phyloP scores from a whole-genome alignment of 192 early-diverging fungal species.

The Kickxella alabastrina region DNA sequence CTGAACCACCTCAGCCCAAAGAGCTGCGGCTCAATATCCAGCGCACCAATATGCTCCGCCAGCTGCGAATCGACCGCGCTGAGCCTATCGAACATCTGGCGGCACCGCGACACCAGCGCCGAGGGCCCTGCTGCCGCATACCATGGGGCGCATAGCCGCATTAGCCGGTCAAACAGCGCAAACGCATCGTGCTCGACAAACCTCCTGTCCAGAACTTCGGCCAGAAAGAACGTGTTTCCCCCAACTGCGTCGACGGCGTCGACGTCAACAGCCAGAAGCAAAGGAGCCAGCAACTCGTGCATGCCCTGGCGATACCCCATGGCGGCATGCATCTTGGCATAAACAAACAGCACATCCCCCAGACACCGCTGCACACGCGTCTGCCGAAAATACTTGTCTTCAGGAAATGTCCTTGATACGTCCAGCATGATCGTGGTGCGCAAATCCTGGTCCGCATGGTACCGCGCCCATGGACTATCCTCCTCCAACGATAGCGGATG shows the following conservation, averaged over 20 bases:
- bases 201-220: constrained; percentile 53
- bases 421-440: constrained; percentile 82
- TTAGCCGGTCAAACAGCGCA: constrained; percentile 75
- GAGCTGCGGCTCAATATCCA: constrained; percentile 90
- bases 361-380: constrained; percentile 63
- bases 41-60: constrained; percentile 61
- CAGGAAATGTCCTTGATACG: constrained; percentile 92
- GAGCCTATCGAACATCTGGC: constrained; percentile 69
- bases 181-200: constrained; percentile 87
- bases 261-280: constrained; percentile 70
- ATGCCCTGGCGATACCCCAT: constrained; percentile 97
- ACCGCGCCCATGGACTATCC: constrained; percentile 91
- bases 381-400: constrained; percentile 73
- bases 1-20: constrained; percentile 94
- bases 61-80: constrained; percentile 67
- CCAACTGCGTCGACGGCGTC: constrained; percentile 68
- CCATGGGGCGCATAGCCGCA: constrained; percentile 78
- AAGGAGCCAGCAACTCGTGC: constrained; percentile 90
- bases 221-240: constrained; percentile 34
- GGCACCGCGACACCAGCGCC: constrained; percentile 74
- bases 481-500: constrained; percentile 86
- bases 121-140: constrained; percentile 50
- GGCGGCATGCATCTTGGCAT: constrained; percentile 81
- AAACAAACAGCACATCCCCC: constrained; percentile 84
- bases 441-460: constrained; percentile 84